Conservation (phyloP, 441 rosid genomes). For the Macaranga tanarius region DNA sequence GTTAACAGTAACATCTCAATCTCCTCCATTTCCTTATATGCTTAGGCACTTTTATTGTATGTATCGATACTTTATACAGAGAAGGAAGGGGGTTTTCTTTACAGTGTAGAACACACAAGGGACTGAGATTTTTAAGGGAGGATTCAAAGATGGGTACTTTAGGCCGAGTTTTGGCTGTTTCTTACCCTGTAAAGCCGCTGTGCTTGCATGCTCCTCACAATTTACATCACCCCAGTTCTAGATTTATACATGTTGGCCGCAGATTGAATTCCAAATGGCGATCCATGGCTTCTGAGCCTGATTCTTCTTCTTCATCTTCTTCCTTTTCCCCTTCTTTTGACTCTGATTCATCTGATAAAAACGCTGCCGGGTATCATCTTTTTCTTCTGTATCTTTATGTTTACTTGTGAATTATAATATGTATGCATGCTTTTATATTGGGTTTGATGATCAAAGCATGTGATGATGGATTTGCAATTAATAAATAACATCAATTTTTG, state of each 20-base stretch:
- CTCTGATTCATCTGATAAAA: conserved; percentile 56
- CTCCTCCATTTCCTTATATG: not conserved
- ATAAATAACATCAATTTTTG: not conserved
- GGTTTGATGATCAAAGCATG: not conserved
- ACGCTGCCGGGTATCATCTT: conserved; percentile 40
- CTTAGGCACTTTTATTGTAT: too few species aligned
- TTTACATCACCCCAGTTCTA: conserved; percentile 13
- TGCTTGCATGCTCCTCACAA: conserved; percentile 12
- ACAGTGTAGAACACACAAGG: not conserved
- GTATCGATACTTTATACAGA: too few species aligned
- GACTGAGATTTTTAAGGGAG: not conserved
- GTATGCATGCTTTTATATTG: not conserved
- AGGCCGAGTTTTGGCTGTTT: conserved; percentile 53
- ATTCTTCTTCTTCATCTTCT: conserved; percentile 48
- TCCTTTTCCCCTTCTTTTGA: conserved; percentile 41
- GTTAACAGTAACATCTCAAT: not conserved
- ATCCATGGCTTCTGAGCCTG: conserved; percentile 52
- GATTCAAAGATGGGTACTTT: conserved; percentile 42
- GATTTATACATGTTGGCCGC: conserved; percentile 28
- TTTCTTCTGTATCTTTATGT: not conserved
- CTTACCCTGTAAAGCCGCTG: conserved; percentile 42
- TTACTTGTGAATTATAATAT: too few species aligned
- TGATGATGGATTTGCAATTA: not conserved
- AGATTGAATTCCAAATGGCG: conserved; percentile 46
- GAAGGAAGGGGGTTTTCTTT: too few species aligned